phyloP scores from a whole-genome alignment of 169 alveolate genomes.

The Plasmodium gonderi region DNA sequence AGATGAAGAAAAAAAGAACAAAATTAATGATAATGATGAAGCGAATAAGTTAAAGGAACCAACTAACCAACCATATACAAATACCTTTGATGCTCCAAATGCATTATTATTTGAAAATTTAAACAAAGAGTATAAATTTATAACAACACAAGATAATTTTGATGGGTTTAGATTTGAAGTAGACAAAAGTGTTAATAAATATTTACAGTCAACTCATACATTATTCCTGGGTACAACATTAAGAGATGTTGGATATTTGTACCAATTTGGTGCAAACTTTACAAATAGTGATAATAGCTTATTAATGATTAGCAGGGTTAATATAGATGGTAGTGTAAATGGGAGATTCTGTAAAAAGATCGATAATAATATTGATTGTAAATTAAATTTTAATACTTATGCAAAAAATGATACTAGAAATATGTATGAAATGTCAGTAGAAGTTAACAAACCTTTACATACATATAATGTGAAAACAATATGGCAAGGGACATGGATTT shows the following conservation, averaged over 20 bases:
- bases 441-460: constrained; percentile 85
- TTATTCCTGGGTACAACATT: constrained; percentile 89
- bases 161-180: constrained; percentile 94
- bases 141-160: constrained; percentile 90
- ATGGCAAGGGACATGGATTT: constrained; percentile 92
- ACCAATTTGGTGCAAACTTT: constrained; percentile 91
- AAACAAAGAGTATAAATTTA: constrained; percentile 88
- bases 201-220: constrained; percentile 89
- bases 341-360: constrained; percentile 82
- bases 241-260: constrained; percentile 87
- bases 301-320: constrained; percentile 86
- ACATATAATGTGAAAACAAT: constrained; percentile 88
- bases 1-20: background rate
- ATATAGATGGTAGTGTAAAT: constrained; percentile 88
- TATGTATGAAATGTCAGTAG: constrained; percentile 89
- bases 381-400: constrained; percentile 86
- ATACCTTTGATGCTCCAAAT: constrained; percentile 64
- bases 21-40: background rate
- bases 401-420: constrained; percentile 87
- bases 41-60: constrained; percentile 18
- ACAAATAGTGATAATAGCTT: constrained; percentile 87
- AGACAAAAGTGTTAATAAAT: constrained; percentile 86
- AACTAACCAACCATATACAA: background rate
- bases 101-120: constrained; percentile 84
- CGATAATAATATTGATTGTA: constrained; percentile 82